A percentile compares a stretch with the other conserved stretches of the same genome.
These are phyloP conservation scores for Linum tenue DNA, from an alignment of 345 rosid species.

Conservation along the genomic window DNA sequence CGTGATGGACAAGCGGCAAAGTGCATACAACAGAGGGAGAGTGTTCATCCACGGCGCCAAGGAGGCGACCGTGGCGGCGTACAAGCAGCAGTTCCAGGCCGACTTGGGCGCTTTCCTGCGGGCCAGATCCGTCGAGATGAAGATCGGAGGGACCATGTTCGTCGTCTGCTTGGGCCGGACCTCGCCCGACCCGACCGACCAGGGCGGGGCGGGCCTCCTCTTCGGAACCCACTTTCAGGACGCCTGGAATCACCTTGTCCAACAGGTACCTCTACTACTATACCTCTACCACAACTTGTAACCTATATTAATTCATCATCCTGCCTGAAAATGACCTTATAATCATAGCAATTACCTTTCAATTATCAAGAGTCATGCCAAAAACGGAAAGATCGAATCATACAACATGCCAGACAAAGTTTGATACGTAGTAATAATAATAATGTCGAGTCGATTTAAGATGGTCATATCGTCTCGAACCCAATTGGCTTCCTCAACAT, in stretches of 20 bases:
- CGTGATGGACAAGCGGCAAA: constrained; percentile 58
- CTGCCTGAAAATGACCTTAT: too few relatives aligned
- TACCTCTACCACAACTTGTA: too few relatives aligned
- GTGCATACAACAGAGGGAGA: constrained; percentile 63
- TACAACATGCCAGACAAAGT: too few relatives aligned
- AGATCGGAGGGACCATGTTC: constrained; percentile 85
- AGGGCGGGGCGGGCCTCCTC: constrained; percentile 89
- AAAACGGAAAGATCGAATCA: too few relatives aligned
- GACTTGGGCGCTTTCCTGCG: constrained; percentile 64
- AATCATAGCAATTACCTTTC: too few relatives aligned
- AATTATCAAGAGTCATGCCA: too few relatives aligned
- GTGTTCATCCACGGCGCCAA: constrained; percentile 75
- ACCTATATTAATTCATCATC: too few relatives aligned
- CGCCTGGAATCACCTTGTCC: constrained; percentile 97
- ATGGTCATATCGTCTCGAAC: too few relatives aligned
- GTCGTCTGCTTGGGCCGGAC: constrained; percentile 87
- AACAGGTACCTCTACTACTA: too few relatives aligned
- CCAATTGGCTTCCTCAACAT: too few relatives aligned
- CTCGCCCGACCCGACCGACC: constrained; percentile 76
- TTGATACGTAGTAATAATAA: too few relatives aligned
- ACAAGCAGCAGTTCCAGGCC: constrained; percentile 62
- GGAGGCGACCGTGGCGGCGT: constrained; percentile 50
- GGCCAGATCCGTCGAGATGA: constrained; percentile 70
- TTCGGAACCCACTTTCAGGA: constrained; percentile 98
- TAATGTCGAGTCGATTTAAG: neutral